Evolutionary conservation across 257 asterid genomes (phyloP).

Genomic region (Solanum pinnatisectum): DNA sequence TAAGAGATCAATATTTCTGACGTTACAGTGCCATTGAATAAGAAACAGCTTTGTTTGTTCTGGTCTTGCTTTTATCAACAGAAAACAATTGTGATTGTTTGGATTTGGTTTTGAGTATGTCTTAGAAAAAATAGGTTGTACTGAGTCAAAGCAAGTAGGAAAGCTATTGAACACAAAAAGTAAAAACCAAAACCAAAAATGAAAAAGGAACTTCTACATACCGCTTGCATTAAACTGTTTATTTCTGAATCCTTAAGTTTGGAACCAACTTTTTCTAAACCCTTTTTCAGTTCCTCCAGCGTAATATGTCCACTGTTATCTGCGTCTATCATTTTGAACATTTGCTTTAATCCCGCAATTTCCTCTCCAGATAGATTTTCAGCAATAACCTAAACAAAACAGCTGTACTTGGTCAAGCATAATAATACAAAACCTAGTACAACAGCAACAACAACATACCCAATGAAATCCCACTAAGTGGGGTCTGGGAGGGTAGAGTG

Average conservation of each 20-base stretch:
- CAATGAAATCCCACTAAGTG: background rate
- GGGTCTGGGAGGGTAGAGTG: background rate
- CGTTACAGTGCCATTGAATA: background rate
- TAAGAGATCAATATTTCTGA: background rate
- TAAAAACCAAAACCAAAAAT: background rate
- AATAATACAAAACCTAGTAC: background rate
- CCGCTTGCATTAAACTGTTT: constrained; percentile 6
- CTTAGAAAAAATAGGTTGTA: background rate
- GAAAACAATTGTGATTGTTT: background rate
- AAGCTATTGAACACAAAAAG: background rate
- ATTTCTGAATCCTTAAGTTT: constrained; percentile 30
- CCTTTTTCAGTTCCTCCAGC: constrained; percentile 29
- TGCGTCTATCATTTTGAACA: constrained; percentile 39
- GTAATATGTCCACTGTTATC: constrained; percentile 44
- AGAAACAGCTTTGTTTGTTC: background rate
- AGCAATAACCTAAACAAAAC: constrained; percentile 25
- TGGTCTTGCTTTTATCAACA: background rate
- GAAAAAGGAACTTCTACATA: background rate
- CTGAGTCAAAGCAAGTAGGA: background rate
- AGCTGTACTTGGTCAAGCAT: background rate
- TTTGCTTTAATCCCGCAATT: constrained; percentile 40
- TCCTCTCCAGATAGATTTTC: constrained; percentile 38
- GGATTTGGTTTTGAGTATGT: background rate
- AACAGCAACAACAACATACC: background rate
- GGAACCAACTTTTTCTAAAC: constrained; percentile 29